phyloP scores from a whole-genome alignment of 495 filamentous ascomycete genomes.

The Aspergillus avenaceus region DNA sequence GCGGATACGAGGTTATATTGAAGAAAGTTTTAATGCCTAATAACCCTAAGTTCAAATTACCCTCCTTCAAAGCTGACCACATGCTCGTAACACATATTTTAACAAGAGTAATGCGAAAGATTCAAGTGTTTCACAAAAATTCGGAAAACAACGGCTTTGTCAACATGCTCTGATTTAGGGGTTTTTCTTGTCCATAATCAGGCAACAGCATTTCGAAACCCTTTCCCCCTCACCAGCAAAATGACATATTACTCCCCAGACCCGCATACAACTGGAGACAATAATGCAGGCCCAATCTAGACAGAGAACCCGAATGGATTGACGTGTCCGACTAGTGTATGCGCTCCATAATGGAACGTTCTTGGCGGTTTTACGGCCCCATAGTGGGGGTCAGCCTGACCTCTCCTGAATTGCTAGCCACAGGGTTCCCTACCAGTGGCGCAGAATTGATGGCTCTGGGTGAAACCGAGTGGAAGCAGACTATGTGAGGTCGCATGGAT shows the following conservation, averaged over 20 bases:
- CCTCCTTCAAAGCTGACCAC: too few relatives aligned
- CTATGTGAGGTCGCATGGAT: neutral
- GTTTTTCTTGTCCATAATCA: too few relatives aligned
- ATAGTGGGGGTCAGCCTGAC: neutral
- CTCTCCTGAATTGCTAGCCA: neutral
- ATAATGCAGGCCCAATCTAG: neutral
- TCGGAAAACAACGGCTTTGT: too few relatives aligned
- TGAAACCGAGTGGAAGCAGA: too few relatives aligned
- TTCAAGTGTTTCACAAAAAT: too few relatives aligned
- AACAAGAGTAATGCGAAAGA: too few relatives aligned
- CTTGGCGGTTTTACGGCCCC: neutral
- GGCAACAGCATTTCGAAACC: neutral
- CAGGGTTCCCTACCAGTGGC: neutral
- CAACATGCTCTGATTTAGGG: too few relatives aligned
- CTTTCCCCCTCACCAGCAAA: neutral
- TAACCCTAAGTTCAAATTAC: too few relatives aligned
- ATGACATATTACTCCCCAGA: neutral
- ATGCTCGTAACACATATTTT: too few relatives aligned
- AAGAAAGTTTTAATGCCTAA: too few relatives aligned
- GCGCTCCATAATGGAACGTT: neutral
- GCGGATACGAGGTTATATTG: too few relatives aligned
- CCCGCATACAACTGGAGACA: neutral
- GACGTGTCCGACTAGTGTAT: constrained; percentile 2
- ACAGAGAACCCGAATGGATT: neutral
- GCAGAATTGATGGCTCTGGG: neutral